Percentiles rank a stretch among this genome's conserved stretches.
These are phyloP conservation scores for Termitomyces titanicus DNA, from an alignment of 768 basidiomycete species.

Conservation along the genomic window DNA sequence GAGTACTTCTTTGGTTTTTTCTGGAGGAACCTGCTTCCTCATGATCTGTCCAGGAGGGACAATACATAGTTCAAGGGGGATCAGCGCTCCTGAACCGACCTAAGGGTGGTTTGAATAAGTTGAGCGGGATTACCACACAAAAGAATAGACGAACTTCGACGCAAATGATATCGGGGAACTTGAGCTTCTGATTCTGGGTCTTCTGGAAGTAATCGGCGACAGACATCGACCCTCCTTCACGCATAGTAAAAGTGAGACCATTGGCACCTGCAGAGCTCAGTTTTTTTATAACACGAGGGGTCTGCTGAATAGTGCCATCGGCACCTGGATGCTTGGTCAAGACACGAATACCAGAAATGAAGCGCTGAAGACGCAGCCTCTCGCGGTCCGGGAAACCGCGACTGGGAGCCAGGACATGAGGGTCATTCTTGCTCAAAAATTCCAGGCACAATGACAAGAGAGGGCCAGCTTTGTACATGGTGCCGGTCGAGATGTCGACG, in stretches of 20 bases:
- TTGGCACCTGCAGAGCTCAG: constrained; percentile 52
- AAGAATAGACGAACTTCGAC: constrained; percentile 49
- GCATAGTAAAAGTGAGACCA: constrained; percentile 50
- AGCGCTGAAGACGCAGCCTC: constrained; percentile 50
- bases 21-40: constrained; percentile 66
- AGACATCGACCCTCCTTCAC: constrained; percentile 51
- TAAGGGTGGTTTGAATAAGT: constrained; percentile 17
- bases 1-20: constrained; percentile 60
- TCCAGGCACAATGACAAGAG: constrained; percentile 52
- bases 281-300: constrained; percentile 60
- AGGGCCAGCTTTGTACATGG: constrained; percentile 64
- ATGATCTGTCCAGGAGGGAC: constrained; percentile 65
- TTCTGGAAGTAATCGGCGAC: constrained; percentile 60
- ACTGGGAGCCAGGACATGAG: constrained; percentile 35
- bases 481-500: constrained; percentile 68
- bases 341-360: constrained; percentile 51
- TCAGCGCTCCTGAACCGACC: constrained; percentile 58
- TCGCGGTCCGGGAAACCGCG: constrained; percentile 52
- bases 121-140: background rate
- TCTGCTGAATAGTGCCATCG: constrained; percentile 24
- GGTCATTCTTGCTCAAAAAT: constrained; percentile 33
- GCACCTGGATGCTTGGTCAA: constrained; percentile 35
- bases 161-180: constrained; percentile 62
- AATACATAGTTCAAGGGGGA: constrained; percentile 60
- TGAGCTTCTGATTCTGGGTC: constrained; percentile 49